Evolutionary conservation across 1,284 basidiomycete genomes (phyloP), one percentile per base, ranked within the genome.

Genomic region (Sporisorium exsertum): DNA sequence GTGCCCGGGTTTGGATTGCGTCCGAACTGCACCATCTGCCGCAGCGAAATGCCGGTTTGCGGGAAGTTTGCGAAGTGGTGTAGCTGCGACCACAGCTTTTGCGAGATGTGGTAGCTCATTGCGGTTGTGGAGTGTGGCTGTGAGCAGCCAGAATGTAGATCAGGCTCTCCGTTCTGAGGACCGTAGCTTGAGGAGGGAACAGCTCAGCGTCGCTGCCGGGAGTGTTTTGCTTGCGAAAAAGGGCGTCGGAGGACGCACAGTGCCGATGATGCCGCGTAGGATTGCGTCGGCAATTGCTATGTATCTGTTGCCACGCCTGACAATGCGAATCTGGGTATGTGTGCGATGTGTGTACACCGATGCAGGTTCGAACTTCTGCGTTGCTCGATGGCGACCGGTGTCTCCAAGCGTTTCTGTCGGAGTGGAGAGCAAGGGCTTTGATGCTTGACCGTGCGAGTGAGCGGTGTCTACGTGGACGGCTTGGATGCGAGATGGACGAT

Each of bases 11-110:
- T 84, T 16, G 80, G 78, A 51, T 84, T 83, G 65, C 79, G 77
- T 12, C 84, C 84, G 57, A 84, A 84, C 54, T 81, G 77, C 45
- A 85, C 84, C 84, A 85, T 85, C 62, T 85, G 83, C 16, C 83
- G 74, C n/a, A 85, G 78, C 51, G 80, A 82, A 64, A 85, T 82
- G 64, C 82, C 83, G 3, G 82, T 84, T 57, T 84, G 84, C 32
- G 81, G 81, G 64, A 84, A 85, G 37, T 72, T 72, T n/a, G 84
- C 82, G 68, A 84, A 85, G 60, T 82, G 80, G 47, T 81, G 73
- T 35, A 85, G 75, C 65, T 84, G 77, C 54, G 70, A 71, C 83
- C 83, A 84, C 58, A 82, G 58, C 71, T 80, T 79, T 47, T 67
- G 74, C 18, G 82, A 73, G 55, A 85, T 84, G 5, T 80, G 62